Base-by-base conservation (phyloP, 306 rosid genomes). In the Oxytropis ochrocephala region DNA sequence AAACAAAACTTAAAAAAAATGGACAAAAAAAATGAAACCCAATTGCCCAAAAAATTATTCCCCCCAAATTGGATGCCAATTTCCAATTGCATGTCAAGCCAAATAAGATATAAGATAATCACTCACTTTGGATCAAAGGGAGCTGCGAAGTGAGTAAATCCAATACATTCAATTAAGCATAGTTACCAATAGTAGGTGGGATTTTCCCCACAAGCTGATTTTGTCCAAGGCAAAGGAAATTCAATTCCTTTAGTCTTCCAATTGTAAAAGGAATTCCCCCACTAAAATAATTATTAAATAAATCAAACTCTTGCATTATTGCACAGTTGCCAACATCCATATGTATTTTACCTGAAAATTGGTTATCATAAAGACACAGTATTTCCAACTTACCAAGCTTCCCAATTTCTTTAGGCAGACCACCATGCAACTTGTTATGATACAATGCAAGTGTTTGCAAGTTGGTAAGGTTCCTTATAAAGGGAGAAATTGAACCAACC, bases 301-400 rank as follows among this genome's bases (percentile, higher is more conserved):
- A 85, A 79, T 94, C 97, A 74, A 94, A 53, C 95, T 69, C 72
- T 62, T 84, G 87, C 80, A 94, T 78, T 38, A 85, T 81, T 5
- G 87, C 79, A 53, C 99, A 94, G 38, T 91, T 88, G 4, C 97
- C 96, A 68, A 87, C 83, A 87, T 94, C 97, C 50, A 49, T 18
- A 36, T 97, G 99, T 12, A 94, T 91, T 55, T 78, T 76, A 46
- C 96, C 96, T 5, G 88, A 81, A 0, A 94, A 64, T 47, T 68
- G 84, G 69, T 94, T 94, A 12, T 88, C 95, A 71, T 87, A 94
- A 3, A 94, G 97, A 62, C 33, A 88, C 2, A 91, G 4, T 43
- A 38, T 68, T 69, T 85, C 77, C 52, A 94, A 74, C 42, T 85
- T 76, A 64, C 79, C 86, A 62, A 94, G 97, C 87, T 16, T 84